These are phyloP conservation scores for Cicer cuneatum DNA, from an alignment of 306 rosid genomes.

Conservation along the genomic window DNA sequence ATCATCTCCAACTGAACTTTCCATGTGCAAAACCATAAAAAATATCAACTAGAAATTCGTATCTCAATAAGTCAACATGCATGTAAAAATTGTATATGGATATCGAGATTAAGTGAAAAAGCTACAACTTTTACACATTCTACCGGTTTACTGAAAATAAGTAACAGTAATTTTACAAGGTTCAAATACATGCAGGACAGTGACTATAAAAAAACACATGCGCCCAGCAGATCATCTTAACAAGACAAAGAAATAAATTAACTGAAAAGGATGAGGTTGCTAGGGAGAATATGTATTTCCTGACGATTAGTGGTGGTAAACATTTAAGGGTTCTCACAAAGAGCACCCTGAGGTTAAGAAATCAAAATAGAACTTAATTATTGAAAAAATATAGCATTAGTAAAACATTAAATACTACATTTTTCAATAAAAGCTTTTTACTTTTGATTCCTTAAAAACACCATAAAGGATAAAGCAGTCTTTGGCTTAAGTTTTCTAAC, in stretches of 20 bases:
- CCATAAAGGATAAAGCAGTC: slow-evolving; percentile 37
- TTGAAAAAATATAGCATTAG: slow-evolving; percentile 8
- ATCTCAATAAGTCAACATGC: slow-evolving; percentile 7
- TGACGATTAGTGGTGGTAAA: slow-evolving; percentile 1
- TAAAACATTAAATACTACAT: neutral
- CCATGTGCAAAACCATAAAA: neutral
- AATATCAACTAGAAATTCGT: slow-evolving; percentile 12
- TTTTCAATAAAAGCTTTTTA: slow-evolving; percentile 11
- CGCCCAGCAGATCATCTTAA: slow-evolving; percentile 46
- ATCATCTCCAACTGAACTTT: slow-evolving; percentile 1
- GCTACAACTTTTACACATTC: slow-evolving; percentile 34
- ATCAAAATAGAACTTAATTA: neutral
- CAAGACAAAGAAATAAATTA: slow-evolving; percentile 33
- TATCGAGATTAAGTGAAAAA: slow-evolving; percentile 21
- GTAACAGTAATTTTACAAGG: slow-evolving; percentile 44
- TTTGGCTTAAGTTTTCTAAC: slow-evolving; percentile 43
- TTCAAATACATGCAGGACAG: slow-evolving; percentile 63
- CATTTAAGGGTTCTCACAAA: slow-evolving; percentile 29
- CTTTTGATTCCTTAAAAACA: slow-evolving; percentile 43
- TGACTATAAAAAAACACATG: slow-evolving; percentile 56
- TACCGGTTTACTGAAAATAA: slow-evolving; percentile 37
- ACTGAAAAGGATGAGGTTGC: slow-evolving; percentile 37
- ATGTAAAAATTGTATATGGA: slow-evolving; percentile 13
- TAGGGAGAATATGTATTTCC: slow-evolving; percentile 38
- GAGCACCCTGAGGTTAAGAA: neutral